A percentile compares a stretch with the other conserved stretches of the same genome.
phyloP scores from a whole-genome alignment of 2,329 filamentous ascomycete species.

The Neospermospora avenae region DNA sequence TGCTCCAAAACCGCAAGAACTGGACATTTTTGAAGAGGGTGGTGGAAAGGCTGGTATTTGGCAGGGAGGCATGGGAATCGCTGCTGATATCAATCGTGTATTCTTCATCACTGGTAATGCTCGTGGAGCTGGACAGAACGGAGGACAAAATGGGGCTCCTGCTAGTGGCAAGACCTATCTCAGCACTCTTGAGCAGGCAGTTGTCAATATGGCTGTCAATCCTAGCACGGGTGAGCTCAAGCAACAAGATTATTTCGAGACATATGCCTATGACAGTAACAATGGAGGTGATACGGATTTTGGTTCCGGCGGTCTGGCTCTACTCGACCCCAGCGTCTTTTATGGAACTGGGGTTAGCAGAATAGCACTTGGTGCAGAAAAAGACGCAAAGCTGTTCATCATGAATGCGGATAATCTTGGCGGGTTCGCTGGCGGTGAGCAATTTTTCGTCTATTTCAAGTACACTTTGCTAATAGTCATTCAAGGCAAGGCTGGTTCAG shows the following conservation, averaged over 20 bases:
- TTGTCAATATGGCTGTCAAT: slow-evolving; percentile 12
- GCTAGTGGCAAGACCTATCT: slow-evolving; percentile 9
- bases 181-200: slow-evolving; percentile 13
- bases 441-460: neutral
- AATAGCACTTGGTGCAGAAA: slow-evolving; percentile 8
- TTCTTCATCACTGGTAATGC: slow-evolving; percentile 17
- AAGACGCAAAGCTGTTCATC: slow-evolving; percentile 9
- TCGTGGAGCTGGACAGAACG: slow-evolving; percentile 12
- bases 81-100: slow-evolving; percentile 10
- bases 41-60: slow-evolving; percentile 17
- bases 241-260: slow-evolving; percentile 13
- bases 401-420: slow-evolving; percentile 15
- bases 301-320: slow-evolving; percentile 5
- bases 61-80: slow-evolving; percentile 16
- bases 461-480: neutral
- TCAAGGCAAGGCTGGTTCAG: slow-evolving; percentile 4
- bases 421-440: slow-evolving; percentile 7
- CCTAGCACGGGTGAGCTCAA: slow-evolving; percentile 8
- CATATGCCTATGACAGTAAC: slow-evolving; percentile 6
- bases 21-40: slow-evolving; percentile 5
- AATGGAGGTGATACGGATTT: slow-evolving; percentile 15
- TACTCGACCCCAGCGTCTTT: slow-evolving; percentile 10
- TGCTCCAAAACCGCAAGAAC: slow-evolving; percentile 4
- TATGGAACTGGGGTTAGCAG: slow-evolving; percentile 10
- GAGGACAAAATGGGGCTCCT: slow-evolving; percentile 4